Evolutionary conservation across 192 early-diverging fungal genomes (phyloP), one percentile per base, ranked within the genome.

Genomic region (Linderina pennispora): DNA sequence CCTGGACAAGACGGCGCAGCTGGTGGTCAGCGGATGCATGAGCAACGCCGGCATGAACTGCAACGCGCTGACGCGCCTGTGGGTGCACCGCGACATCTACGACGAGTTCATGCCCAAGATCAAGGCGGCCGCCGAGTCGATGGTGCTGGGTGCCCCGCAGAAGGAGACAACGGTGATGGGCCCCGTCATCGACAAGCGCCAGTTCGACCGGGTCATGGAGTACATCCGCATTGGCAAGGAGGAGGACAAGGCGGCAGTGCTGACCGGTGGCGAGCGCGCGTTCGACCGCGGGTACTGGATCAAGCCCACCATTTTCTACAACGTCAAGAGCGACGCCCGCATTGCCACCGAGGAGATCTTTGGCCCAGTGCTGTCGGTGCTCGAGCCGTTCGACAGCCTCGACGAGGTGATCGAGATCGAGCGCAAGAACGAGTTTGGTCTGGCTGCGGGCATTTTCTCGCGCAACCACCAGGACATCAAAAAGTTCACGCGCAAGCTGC

Each of bases 11-110:
- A 70, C 74, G 1, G 76, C 61, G 21, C 18, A 58, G 35, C 36
- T 58, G 35, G 65, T 76, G 4, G 59, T 64, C 3, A 50, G 55
- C 40, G 76, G 76, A 3, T 70, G 71, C 34, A 77, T 78, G 52
- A 58, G 58, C 32, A 91, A 91, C 48, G 61, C 79, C 2, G 84
- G 86, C 0, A 86, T 89, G 65, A 82, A 79, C 48, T 91, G 89
- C 60, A 88, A 86, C 53, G 84, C 77, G 2, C 55, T 83, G 26
- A 81, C 85, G 33, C 63, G 87, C 0, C 68, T 91, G 8, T 80
- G 81, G 46, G 83, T 86, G 20, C 85, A 88, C 35, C 76, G 75
- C 49, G 57, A 64, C 14, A 55, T 88, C 3, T 77, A 84, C 48
- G 77, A 83, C 25, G 52, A 53, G n/a, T 82, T 91, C 13, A 22